phyloP scores from a whole-genome alignment of 176 grass and related monocot genomes.

The Carex cristatella region DNA sequence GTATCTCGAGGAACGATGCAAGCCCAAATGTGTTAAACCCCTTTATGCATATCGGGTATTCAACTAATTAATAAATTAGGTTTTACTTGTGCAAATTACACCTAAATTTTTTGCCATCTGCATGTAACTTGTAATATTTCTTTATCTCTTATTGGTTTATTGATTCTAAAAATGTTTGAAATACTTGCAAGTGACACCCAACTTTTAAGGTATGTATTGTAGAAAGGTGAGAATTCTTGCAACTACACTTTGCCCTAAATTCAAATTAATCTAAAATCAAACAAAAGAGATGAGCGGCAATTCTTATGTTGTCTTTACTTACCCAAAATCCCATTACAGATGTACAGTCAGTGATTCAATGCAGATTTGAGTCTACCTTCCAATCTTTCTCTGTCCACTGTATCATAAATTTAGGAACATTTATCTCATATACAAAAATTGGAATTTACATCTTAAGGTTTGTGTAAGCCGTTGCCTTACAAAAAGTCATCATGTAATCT shows the following conservation, averaged over 20 bases:
- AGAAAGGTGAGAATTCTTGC: not conserved
- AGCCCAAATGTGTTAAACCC: slow-evolving; percentile 68
- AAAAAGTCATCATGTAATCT: not conserved
- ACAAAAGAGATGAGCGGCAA: not conserved
- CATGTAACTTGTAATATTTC: not conserved
- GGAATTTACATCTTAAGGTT: not conserved
- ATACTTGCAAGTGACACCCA: not conserved
- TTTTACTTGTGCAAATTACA: slow-evolving; percentile 15
- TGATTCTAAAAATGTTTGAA: not conserved
- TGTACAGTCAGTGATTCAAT: not conserved
- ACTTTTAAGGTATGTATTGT: not conserved
- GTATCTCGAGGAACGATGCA: slow-evolving; percentile 52
- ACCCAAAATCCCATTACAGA: not conserved
- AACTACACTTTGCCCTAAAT: not conserved
- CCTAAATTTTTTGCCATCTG: slow-evolving; percentile 1
- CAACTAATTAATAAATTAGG: not conserved
- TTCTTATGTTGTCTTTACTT: not conserved
- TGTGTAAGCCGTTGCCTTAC: not conserved
- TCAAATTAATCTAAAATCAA: not conserved
- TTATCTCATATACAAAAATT: not conserved
- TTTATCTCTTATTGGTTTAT: not conserved
- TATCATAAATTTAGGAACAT: not conserved
- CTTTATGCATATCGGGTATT: slow-evolving; percentile 68
- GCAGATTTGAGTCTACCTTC: not conserved
- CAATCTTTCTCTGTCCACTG: not conserved